Percentiles rank a stretch among this genome's conserved stretches.
Conservation (phyloP, 768 basidiomycete genomes). For the Podaxis mareebaensis region DNA sequence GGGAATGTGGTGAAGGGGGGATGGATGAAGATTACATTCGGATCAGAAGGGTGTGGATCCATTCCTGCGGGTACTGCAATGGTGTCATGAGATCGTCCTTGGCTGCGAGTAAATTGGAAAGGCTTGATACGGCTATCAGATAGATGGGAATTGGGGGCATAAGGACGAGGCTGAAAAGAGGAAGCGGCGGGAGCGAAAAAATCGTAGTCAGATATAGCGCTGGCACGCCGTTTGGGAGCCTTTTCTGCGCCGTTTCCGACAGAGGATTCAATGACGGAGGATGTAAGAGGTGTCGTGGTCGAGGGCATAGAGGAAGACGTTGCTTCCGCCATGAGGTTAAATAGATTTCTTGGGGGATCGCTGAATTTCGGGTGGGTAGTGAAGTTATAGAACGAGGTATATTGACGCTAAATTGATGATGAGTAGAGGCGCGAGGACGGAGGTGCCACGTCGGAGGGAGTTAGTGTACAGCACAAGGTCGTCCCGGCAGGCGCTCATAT, state of each 20-base stretch:
- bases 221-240: conserved; percentile 47
- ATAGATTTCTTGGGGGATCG: neutral
- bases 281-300: conserved; percentile 25
- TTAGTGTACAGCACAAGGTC: conserved; percentile 5
- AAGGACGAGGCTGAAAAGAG: conserved; percentile 68
- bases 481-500: conserved; percentile 16
- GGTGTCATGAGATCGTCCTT: conserved; percentile 37
- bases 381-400: neutral
- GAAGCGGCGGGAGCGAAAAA: conserved; percentile 66
- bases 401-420: conserved; percentile 6
- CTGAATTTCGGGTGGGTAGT: neutral
- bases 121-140: conserved; percentile 25
- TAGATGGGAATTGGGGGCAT: conserved; percentile 40
- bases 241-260: conserved; percentile 25
- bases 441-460: conserved; percentile 13
- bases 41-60: conserved; percentile 72
- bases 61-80: conserved; percentile 52
- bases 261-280: conserved; percentile 27
- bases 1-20: conserved; percentile 75
- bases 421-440: conserved; percentile 12
- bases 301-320: conserved; percentile 14
- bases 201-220: conserved; percentile 46
- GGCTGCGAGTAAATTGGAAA: conserved; percentile 30
- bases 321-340: conserved; percentile 15
- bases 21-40: conserved; percentile 66